phyloP scores from a whole-genome alignment of 768 basidiomycete species.

The Guyanaporus albipodus region DNA sequence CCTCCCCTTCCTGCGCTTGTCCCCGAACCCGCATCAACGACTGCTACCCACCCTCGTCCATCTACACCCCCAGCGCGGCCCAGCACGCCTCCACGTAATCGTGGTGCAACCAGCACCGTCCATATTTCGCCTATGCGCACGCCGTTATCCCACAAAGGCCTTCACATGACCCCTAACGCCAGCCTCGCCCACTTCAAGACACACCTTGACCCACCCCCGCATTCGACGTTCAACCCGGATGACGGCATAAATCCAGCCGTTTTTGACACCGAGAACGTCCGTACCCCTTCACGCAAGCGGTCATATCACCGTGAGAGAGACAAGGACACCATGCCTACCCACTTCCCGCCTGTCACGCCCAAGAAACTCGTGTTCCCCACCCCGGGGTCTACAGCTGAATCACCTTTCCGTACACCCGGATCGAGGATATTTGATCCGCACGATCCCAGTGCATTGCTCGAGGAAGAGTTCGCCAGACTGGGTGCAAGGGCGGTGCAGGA shows the following conservation, averaged over 20 bases:
- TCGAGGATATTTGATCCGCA: constrained; percentile 61
- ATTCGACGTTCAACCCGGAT: constrained; percentile 25
- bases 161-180: constrained; percentile 66
- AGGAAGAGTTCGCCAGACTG: constrained; percentile 66
- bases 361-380: constrained; percentile 38
- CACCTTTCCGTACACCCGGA: constrained; percentile 49
- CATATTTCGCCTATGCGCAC: constrained; percentile 60
- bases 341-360: constrained; percentile 41
- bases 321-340: constrained; percentile 13
- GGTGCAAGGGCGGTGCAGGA: constrained; percentile 42
- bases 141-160: constrained; percentile 62
- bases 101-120: constrained; percentile 24
- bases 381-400: constrained; percentile 29
- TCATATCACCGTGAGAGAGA: constrained; percentile 27
- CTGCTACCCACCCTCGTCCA: constrained; percentile 17
- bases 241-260: constrained; percentile 36
- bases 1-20: constrained; percentile 26
- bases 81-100: constrained; percentile 36
- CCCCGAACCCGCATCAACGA: constrained; percentile 18
- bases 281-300: constrained; percentile 46
- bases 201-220: constrained; percentile 59
- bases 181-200: constrained; percentile 68
- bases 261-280: constrained; percentile 36
- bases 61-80: constrained; percentile 38
- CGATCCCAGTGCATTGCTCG: constrained; percentile 61